phyloP scores from a whole-genome alignment of 768 basidiomycete species.

The Kwoniella pini region DNA sequence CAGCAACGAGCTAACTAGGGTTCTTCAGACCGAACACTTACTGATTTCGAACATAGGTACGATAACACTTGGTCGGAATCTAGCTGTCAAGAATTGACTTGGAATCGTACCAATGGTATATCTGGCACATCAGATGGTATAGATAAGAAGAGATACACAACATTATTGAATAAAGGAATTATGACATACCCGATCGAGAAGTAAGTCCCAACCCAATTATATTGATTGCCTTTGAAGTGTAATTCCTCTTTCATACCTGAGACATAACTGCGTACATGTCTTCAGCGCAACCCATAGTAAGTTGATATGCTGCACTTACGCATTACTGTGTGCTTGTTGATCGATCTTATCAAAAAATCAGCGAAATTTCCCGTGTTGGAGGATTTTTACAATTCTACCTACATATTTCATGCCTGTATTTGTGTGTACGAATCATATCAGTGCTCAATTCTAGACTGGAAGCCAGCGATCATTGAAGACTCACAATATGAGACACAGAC shows the following conservation, averaged over 20 bases:
- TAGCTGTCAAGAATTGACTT: slow-evolving; percentile 3
- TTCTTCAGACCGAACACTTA: background rate
- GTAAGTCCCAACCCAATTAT: slow-evolving; percentile 1
- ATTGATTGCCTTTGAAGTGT: slow-evolving; percentile 1
- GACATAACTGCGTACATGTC: background rate
- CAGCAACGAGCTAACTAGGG: background rate
- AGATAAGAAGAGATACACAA: too few relatives aligned
- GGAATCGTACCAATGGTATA: slow-evolving; percentile 4
- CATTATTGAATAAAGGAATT: too few relatives aligned
- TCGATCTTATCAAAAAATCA: background rate
- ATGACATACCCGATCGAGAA: slow-evolving; percentile 6
- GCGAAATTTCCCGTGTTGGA: background rate
- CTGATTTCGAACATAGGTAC: slow-evolving; percentile 6
- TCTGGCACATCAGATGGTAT: too few relatives aligned
- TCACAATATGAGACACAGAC: slow-evolving; percentile 9
- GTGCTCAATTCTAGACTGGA: background rate
- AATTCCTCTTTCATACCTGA: slow-evolving; percentile 13
- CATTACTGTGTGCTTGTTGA: slow-evolving; percentile 1
- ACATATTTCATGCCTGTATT: slow-evolving; percentile 13
- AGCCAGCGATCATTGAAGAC: too few relatives aligned
- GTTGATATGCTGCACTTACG: background rate
- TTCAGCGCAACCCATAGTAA: background rate
- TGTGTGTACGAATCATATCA: too few relatives aligned
- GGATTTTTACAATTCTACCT: background rate
- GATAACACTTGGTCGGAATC: slow-evolving; percentile 2